Conservation (phyloP, 805 yeast species). For the Henningerozyma blattae region DNA sequence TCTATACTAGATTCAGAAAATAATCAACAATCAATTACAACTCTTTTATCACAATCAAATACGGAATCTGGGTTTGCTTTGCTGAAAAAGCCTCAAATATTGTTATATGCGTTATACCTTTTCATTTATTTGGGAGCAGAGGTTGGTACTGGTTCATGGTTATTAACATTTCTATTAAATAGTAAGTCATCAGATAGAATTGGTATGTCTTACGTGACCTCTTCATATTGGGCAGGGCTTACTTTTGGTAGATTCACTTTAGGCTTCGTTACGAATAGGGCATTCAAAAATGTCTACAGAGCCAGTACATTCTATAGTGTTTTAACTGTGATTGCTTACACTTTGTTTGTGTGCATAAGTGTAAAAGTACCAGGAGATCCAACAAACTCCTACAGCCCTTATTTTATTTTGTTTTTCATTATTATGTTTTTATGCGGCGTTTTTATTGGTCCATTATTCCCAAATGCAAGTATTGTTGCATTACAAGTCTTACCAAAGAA, state of each 20-base stretch:
- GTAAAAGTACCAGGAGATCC: constrained; percentile 4
- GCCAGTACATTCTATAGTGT: constrained; percentile 26
- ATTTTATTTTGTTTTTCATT: constrained; percentile 12
- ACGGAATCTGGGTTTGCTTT: constrained; percentile 6
- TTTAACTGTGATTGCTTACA: constrained; percentile 25
- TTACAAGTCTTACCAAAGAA: constrained; percentile 48
- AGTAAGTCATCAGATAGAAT: constrained; percentile 37
- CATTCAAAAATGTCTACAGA: constrained; percentile 33
- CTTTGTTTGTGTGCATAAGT: constrained; percentile 18
- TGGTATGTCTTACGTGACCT: constrained; percentile 48
- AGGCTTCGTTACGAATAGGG: constrained; percentile 41
- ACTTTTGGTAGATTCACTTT: constrained; percentile 50
- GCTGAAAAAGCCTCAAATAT: constrained; percentile 23
- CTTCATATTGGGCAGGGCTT: constrained; percentile 64
- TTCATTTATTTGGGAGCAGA: constrained; percentile 61
- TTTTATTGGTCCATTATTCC: constrained; percentile 59
- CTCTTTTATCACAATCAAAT: no score
- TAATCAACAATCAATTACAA: no score
- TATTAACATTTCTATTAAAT: constrained; percentile 46
- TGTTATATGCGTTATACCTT: constrained; percentile 42
- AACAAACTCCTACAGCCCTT: constrained; percentile 6
- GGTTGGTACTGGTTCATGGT: constrained; percentile 61
- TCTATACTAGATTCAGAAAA: no score
- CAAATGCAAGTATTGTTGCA: constrained; percentile 58
- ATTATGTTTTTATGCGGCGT: constrained; percentile 39